Conservation (phyloP, 2,329 filamentous ascomycete genomes). For the Coniochaeta sp. region DNA sequence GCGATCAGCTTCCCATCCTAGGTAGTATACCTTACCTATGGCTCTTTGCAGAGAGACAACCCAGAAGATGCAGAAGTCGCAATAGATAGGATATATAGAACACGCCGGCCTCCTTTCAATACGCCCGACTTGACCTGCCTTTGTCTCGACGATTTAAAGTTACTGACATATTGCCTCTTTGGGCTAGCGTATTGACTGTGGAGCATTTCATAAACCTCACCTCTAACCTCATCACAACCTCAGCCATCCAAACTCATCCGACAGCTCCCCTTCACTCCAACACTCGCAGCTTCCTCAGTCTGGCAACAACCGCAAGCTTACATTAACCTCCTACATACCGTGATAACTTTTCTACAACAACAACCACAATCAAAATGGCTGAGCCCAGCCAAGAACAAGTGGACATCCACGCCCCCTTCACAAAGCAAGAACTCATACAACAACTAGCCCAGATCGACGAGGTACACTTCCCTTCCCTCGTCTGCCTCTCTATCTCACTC, state of each 20-base stretch:
- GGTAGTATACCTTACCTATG: too few relatives aligned
- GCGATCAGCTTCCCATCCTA: too few relatives aligned
- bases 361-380: background rate
- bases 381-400: background rate
- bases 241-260: background rate
- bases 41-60: too few relatives aligned
- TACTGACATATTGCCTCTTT: background rate
- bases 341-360: too few relatives aligned
- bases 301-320: too few relatives aligned
- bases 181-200: background rate
- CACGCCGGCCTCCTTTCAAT: background rate
- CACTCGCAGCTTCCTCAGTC: background rate
- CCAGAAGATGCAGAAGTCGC: background rate
- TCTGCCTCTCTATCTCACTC: conserved; percentile 6
- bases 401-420: conserved; percentile 47
- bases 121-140: background rate
- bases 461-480: conserved; percentile 26
- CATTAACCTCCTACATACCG: too few relatives aligned
- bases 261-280: background rate
- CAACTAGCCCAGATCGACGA: conserved; percentile 76
- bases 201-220: background rate
- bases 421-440: conserved; percentile 68
- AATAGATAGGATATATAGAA: background rate
- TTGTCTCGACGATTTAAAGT: background rate
- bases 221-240: background rate